Evolutionary conservation across 2,329 filamentous ascomycete species (phyloP).

Genomic region (Pyrenochaeta sp.): DNA sequence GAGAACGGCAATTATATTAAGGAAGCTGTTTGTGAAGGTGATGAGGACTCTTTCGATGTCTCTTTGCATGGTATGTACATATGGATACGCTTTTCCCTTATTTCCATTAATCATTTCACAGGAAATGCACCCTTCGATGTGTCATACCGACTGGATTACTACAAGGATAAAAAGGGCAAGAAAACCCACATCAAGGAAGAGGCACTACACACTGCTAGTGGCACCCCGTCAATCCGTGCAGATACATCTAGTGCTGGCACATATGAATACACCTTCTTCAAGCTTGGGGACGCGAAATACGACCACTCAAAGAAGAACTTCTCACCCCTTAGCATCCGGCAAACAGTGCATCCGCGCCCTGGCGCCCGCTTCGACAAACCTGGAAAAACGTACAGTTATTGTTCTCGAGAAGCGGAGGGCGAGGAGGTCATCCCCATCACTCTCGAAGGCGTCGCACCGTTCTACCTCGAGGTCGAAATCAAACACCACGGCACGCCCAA

Average conservation of each 20-base stretch:
- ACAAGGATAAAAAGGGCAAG: constrained; percentile 71
- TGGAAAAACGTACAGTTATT: constrained; percentile 95
- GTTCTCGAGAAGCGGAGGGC: constrained; percentile 80
- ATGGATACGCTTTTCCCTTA: not conserved
- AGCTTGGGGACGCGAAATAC: constrained; percentile 87
- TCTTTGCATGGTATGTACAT: constrained; percentile 72
- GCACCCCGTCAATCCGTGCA: constrained; percentile 80
- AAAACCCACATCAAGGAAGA: constrained; percentile 68
- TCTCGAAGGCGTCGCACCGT: constrained; percentile 84
- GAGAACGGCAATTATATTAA: constrained; percentile 70
- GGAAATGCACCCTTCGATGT: constrained; percentile 83
- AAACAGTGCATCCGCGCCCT: constrained; percentile 85
- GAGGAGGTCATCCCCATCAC: constrained; percentile 90
- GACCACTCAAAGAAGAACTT: constrained; percentile 73
- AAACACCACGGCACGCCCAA: constrained; percentile 85
- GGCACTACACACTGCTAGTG: constrained; percentile 78
- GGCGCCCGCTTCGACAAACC: constrained; percentile 83
- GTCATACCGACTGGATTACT: constrained; percentile 80
- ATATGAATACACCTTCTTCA: constrained; percentile 86
- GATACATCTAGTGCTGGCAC: constrained; percentile 84
- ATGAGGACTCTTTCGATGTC: constrained; percentile 88
- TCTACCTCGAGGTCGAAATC: constrained; percentile 90
- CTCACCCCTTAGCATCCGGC: constrained; percentile 74
- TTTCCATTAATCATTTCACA: constrained; percentile 47
- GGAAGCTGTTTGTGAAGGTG: constrained; percentile 89